phyloP scores from a whole-genome alignment of 768 basidiomycete genomes.

The Rhizopogon roseolus region DNA sequence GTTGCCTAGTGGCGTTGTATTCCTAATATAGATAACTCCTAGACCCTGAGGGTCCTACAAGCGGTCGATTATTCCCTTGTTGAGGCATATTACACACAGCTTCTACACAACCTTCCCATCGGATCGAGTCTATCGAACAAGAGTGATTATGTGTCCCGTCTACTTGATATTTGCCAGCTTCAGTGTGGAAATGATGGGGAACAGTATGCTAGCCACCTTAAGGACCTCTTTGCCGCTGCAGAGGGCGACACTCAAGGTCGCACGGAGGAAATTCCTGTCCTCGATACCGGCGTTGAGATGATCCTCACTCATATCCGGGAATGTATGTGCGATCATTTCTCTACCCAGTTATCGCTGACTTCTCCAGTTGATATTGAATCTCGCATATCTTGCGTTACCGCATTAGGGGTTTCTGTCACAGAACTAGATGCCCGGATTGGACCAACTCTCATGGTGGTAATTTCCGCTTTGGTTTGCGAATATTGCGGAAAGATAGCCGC shows the following conservation, averaged over 20 bases:
- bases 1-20: background rate
- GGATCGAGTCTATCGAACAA: conserved; percentile 29
- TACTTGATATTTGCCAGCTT: conserved; percentile 53
- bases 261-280: conserved; percentile 33
- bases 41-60: conserved; percentile 60
- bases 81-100: conserved; percentile 46
- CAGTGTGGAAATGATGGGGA: conserved; percentile 48
- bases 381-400: conserved; percentile 39
- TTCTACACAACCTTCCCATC: conserved; percentile 32
- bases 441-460: conserved; percentile 62
- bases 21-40: conserved; percentile 6
- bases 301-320: conserved; percentile 46
- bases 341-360: background rate
- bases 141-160: conserved; percentile 38
- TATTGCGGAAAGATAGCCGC: conserved; percentile 48
- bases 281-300: conserved; percentile 54
- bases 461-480: conserved; percentile 65
- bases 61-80: conserved; percentile 57
- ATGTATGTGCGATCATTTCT: conserved; percentile 32
- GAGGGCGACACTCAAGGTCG: conserved; percentile 28
- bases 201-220: conserved; percentile 49
- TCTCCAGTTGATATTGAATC: conserved; percentile 35
- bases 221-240: conserved; percentile 33
- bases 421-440: conserved; percentile 36
- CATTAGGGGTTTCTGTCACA: conserved; percentile 38